Evolutionary conservation across 441 rosid species (phyloP).

Genomic region (Jatropha multifida): DNA sequence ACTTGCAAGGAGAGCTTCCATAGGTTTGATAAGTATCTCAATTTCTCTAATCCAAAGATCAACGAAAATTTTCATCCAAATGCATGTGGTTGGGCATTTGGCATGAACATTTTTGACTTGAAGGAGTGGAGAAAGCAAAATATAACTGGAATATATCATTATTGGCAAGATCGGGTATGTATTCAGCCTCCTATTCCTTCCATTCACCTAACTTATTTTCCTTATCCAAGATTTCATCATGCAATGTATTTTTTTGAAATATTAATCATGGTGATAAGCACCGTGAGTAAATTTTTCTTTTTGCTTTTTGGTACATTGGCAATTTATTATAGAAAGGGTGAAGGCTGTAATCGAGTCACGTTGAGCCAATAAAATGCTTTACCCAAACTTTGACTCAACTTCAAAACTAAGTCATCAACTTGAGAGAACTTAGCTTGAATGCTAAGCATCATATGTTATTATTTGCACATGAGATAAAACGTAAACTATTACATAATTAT

Average conservation of each 20-base stretch:
- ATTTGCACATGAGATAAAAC: too few relatives aligned
- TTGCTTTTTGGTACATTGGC: too few relatives aligned
- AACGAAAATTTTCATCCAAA: slow-evolving; percentile 63
- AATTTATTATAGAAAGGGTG: too few relatives aligned
- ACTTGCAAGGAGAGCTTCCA: slow-evolving; percentile 98
- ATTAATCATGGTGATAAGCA: background rate
- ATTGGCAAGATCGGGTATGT: slow-evolving; percentile 92
- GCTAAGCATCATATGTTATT: too few relatives aligned
- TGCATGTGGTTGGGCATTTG: slow-evolving; percentile 98
- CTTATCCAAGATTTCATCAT: background rate
- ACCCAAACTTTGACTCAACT: too few relatives aligned
- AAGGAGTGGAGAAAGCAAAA: slow-evolving; percentile 84
- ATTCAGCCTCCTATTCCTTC: slow-evolving; percentile 10
- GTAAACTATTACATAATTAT: too few relatives aligned
- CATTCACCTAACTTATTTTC: background rate
- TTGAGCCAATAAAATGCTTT: too few relatives aligned
- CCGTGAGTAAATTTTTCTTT: background rate
- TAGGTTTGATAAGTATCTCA: slow-evolving; percentile 95
- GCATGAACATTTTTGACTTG: slow-evolving; percentile 97
- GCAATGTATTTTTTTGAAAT: background rate
- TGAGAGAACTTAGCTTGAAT: too few relatives aligned
- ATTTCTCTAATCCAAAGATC: slow-evolving; percentile 86
- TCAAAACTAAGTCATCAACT: too few relatives aligned
- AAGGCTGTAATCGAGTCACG: too few relatives aligned
- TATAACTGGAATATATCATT: slow-evolving; percentile 85